Evolutionary conservation across 164 flowering plant species (phyloP), one percentile per base, ranked within the genome.

Genomic region (Magnolia kwangsiensis): DNA sequence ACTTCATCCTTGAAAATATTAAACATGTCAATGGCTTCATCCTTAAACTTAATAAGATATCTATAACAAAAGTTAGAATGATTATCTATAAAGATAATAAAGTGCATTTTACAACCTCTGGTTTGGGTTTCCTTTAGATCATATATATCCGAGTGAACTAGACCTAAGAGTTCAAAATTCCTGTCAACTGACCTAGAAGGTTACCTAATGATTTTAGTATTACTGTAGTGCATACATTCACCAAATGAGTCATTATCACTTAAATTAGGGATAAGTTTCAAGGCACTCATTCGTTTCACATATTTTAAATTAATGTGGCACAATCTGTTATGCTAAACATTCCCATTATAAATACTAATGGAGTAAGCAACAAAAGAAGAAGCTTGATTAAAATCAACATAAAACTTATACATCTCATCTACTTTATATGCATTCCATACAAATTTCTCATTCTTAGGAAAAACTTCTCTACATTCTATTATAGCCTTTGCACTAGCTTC

Each of bases 241-340:
- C 5, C 45, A 37, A 4, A 37, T 37, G 4, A 4, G 45, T 37
- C 5, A 5, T 37, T 73, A 23, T 19, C 19, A 4, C 1, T 45
- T 16, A 68, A 6, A 1, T n/a, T 67, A 2, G 31, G 76, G 50
- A 11, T 37, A 37, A 80, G 24, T 1, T 73, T 64, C 21, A 76
- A 37, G n/a, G 8, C 72, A 59, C 74, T 76, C 81, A 75, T 71
- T 19, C 23, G 55, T 10, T 19, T 23, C 0, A 75, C 50, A 58
- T 31, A 67, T 27, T 29, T 55, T 2, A 20, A 0, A 69, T 72
- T 75, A 1, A 75, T 45, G 55, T 75, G 75, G 51, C 78, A 71
- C 9, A 75, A 29, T 58, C 78, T 65, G 71, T 72, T 66, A 79
- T 79, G 74, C 81, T 72, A 79, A n/a, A 79, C 45, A 37, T 37